phyloP scores from a whole-genome alignment of 768 basidiomycete species.

The Lepiota venenata region DNA sequence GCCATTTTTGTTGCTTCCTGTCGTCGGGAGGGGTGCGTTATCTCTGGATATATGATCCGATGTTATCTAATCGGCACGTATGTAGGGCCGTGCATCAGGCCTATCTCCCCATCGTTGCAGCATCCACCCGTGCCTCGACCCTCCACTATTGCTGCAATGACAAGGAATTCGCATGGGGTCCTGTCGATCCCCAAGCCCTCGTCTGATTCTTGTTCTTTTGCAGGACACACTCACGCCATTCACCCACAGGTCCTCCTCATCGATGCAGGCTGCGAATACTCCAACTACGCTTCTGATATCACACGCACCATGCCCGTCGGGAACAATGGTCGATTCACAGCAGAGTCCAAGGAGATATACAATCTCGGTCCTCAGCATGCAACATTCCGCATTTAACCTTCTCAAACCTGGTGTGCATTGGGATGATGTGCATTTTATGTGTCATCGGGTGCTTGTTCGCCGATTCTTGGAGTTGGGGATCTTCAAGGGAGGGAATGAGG shows the following conservation, averaged over 20 bases:
- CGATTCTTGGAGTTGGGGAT: constrained; percentile 85
- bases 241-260: constrained; percentile 79
- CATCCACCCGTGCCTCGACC: constrained; percentile 81
- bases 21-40: constrained; percentile 75
- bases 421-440: constrained; percentile 83
- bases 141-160: constrained; percentile 96
- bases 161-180: constrained; percentile 82
- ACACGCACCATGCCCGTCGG: constrained; percentile 91
- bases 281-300: constrained; percentile 46
- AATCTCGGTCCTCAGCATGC: constrained; percentile 89
- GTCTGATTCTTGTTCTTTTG: constrained; percentile 49
- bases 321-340: constrained; percentile 86
- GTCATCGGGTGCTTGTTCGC: constrained; percentile 77
- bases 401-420: constrained; percentile 82
- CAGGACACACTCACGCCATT: constrained; percentile 36
- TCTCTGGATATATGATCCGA: neutral
- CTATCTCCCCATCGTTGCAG: constrained; percentile 91
- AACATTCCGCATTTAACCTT: constrained; percentile 49
- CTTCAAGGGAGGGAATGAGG: constrained; percentile 62
- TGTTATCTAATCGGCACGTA: neutral
- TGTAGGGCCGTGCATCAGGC: constrained; percentile 80
- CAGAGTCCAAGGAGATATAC: constrained; percentile 80
- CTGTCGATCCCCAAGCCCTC: constrained; percentile 51
- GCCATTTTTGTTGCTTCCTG: constrained; percentile 92
- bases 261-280: constrained; percentile 94